Evolutionary conservation across 257 asterid species (phyloP).

Genomic region (Ocimum tenuiflorum): DNA sequence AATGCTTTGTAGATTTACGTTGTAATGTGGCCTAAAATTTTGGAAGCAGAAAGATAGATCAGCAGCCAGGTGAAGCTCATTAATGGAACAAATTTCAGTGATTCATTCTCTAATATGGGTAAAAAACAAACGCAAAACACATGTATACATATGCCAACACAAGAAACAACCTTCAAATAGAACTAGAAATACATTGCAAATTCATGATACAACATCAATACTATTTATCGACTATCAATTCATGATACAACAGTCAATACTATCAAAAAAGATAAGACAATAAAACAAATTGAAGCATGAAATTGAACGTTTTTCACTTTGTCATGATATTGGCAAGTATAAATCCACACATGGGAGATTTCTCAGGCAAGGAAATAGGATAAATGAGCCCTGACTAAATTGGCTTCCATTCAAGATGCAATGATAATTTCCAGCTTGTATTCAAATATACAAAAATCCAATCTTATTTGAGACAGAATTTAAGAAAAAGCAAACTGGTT

Average conservation of each 20-base stretch:
- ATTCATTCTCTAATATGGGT: not conserved
- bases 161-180: not conserved
- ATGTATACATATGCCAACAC: not conserved
- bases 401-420: not conserved
- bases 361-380: not conserved
- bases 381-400: not conserved
- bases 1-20: constrained; percentile 71
- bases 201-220: not conserved
- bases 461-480: not conserved
- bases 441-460: not conserved
- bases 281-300: not conserved
- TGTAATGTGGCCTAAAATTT: constrained; percentile 83
- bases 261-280: not conserved
- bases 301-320: not conserved
- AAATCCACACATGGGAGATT: not conserved
- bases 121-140: not conserved
- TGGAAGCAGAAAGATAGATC: constrained; percentile 4
- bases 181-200: not conserved
- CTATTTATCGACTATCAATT: no score
- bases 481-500: not conserved
- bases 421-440: not conserved
- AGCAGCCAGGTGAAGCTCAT: not conserved
- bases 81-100: not conserved
- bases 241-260: not conserved
- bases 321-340: not conserved